phyloP scores from a whole-genome alignment of 352 stramenopile species.

The Globisporangium sylvaticum region DNA sequence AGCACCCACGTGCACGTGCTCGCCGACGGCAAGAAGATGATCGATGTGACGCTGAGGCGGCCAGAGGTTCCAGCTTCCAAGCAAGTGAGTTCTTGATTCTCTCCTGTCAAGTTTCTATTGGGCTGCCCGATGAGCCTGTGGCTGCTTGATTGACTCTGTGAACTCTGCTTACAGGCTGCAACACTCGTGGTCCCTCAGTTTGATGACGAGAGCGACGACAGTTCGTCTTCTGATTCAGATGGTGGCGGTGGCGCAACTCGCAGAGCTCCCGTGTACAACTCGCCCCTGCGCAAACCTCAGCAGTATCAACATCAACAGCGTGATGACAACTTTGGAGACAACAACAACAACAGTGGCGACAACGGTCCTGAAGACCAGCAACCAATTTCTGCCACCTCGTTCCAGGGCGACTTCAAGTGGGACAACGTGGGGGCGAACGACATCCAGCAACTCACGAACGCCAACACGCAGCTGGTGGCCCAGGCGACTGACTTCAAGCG shows the following conservation, averaged over 20 bases:
- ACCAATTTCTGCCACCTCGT: neutral
- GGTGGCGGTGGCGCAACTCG: slow-evolving; percentile 1
- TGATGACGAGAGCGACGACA: slow-evolving; percentile 52
- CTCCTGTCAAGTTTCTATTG: neutral
- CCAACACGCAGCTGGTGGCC: slow-evolving; percentile 37
- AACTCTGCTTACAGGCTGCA: slow-evolving; percentile 18
- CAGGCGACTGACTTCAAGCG: slow-evolving; percentile 47
- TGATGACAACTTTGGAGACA: slow-evolving; percentile 20
- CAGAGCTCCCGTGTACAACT: slow-evolving; percentile 5
- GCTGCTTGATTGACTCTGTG: neutral
- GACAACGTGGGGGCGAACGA: slow-evolving; percentile 29
- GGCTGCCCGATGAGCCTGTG: neutral
- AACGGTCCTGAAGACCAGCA: neutral
- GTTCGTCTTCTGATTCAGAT: slow-evolving; percentile 34
- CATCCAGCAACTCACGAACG: slow-evolving; percentile 64
- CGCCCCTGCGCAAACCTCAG: neutral
- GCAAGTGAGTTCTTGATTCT: slow-evolving; percentile 10
- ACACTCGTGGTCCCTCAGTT: slow-evolving; percentile 56
- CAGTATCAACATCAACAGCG: slow-evolving; percentile 8
- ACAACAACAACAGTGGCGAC: slow-evolving; percentile 3
- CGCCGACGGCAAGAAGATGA: slow-evolving; percentile 45
- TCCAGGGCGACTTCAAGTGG: slow-evolving; percentile 44
- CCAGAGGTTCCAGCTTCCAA: neutral
- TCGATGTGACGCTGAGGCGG: slow-evolving; percentile 49
- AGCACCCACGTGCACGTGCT: slow-evolving; percentile 36